These are phyloP conservation scores for Sonneratia alba DNA, from an alignment of 345 rosid species.

Conservation along the genomic window DNA sequence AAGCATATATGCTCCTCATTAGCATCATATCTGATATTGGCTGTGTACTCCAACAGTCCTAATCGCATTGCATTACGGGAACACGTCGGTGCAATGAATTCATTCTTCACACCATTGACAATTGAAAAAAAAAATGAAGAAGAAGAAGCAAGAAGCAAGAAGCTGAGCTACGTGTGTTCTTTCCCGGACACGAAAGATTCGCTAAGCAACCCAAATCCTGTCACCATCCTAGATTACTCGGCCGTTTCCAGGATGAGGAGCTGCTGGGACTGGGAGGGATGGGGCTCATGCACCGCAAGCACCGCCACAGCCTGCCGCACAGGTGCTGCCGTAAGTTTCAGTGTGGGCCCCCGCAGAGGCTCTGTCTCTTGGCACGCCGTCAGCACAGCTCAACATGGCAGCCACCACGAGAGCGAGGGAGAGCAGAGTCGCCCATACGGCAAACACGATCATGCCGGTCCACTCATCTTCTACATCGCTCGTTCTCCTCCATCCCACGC, in stretches of 20 bases:
- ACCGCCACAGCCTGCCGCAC: slow-evolving; percentile 37
- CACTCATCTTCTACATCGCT: slow-evolving; percentile 5
- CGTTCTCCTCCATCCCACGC: slow-evolving; percentile 18
- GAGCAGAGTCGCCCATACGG: slow-evolving; percentile 27
- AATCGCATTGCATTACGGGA: background rate
- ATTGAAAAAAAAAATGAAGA: too few species aligned
- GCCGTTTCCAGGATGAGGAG: background rate
- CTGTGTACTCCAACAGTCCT: too few species aligned
- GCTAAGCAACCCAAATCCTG: too few species aligned
- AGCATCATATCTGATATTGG: background rate
- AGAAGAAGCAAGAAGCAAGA: background rate
- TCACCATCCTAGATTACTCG: background rate
- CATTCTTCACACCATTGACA: background rate
- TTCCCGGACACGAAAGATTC: too few species aligned
- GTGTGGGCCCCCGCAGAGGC: slow-evolving; percentile 19
- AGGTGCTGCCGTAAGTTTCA: slow-evolving; percentile 21
- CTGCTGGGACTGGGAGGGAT: background rate
- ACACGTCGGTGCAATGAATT: too few species aligned
- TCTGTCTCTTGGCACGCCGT: slow-evolving; percentile 38
- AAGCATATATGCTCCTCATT: too few species aligned
- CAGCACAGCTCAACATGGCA: slow-evolving; percentile 39
- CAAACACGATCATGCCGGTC: slow-evolving; percentile 6
- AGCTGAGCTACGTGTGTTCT: background rate
- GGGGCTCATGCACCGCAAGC: slow-evolving; percentile 37
- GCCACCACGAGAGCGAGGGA: slow-evolving; percentile 22